phyloP scores from a whole-genome alignment of 2,329 filamentous ascomycete species.

The Dryadomyces quercus-mongolicae region DNA sequence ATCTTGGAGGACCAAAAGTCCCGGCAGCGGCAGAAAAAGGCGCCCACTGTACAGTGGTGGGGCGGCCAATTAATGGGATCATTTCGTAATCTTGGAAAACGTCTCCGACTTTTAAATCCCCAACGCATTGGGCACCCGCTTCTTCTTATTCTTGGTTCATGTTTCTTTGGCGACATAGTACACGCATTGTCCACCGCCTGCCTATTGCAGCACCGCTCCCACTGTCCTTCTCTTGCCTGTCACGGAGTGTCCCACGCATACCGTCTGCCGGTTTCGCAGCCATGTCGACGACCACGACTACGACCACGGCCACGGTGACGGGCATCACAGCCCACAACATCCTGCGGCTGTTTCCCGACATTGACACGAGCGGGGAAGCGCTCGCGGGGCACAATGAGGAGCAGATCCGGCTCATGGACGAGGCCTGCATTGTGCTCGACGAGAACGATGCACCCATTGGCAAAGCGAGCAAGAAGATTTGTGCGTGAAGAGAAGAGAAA shows the following conservation, averaged over 20 bases:
- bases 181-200: not conserved
- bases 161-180: constrained; percentile 4
- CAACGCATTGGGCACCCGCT: not conserved
- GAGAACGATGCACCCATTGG: constrained; percentile 87
- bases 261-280: not conserved
- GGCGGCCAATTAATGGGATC: not conserved
- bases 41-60: not conserved
- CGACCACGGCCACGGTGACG: constrained; percentile 32
- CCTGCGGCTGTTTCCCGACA: constrained; percentile 76
- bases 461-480: constrained; percentile 95
- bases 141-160: not conserved
- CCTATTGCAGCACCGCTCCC: not conserved
- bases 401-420: constrained; percentile 96
- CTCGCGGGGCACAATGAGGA: constrained; percentile 91
- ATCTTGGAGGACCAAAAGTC: too few relatives aligned
- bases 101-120: not conserved
- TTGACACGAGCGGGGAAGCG: constrained; percentile 57
- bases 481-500: constrained; percentile 40
- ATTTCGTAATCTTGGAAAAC: not conserved
- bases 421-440: constrained; percentile 94
- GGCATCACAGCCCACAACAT: constrained; percentile 78
- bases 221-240: not conserved
- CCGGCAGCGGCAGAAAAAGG: too few relatives aligned
- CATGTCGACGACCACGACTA: constrained; percentile 11
- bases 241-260: not conserved